Conservation (phyloP, 1,284 basidiomycete genomes). For the Meira miltonrushii region DNA sequence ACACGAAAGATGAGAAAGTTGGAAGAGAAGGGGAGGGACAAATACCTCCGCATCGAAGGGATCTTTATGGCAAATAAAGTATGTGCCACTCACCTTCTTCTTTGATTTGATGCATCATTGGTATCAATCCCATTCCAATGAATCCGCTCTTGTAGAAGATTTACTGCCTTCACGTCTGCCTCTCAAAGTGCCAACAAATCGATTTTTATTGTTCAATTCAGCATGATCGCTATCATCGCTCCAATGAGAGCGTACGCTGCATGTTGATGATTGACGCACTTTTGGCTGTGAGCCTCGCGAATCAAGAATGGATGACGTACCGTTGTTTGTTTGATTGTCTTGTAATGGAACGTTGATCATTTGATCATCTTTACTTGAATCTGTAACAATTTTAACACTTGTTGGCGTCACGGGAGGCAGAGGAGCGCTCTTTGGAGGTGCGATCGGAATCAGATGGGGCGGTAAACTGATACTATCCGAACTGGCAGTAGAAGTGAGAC, state of each 20-base stretch:
- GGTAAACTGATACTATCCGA: too few species aligned
- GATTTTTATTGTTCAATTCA: not conserved
- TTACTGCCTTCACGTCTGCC: not conserved
- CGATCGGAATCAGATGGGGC: too few species aligned
- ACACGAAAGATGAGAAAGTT: not conserved
- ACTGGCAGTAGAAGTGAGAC: too few species aligned
- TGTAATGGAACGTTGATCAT: not conserved
- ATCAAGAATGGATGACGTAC: not conserved
- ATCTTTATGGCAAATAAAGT: not conserved
- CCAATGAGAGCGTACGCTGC: constrained; percentile 1
- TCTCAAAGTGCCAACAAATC: not conserved
- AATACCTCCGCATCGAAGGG: not conserved
- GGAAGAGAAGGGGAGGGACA: not conserved
- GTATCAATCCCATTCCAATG: not conserved
- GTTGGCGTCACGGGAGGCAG: too few species aligned
- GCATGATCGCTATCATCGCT: constrained; percentile 3
- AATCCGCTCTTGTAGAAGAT: not conserved
- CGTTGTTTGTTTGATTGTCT: not conserved
- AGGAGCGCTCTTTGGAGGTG: too few species aligned
- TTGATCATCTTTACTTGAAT: not conserved
- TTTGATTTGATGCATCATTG: not conserved
- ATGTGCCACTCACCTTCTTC: not conserved
- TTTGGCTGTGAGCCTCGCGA: not conserved
- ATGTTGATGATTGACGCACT: not conserved
- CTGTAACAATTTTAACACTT: not conserved